Conservation (phyloP, 768 basidiomycete genomes). For the Pleurotus citrinopileatus region DNA sequence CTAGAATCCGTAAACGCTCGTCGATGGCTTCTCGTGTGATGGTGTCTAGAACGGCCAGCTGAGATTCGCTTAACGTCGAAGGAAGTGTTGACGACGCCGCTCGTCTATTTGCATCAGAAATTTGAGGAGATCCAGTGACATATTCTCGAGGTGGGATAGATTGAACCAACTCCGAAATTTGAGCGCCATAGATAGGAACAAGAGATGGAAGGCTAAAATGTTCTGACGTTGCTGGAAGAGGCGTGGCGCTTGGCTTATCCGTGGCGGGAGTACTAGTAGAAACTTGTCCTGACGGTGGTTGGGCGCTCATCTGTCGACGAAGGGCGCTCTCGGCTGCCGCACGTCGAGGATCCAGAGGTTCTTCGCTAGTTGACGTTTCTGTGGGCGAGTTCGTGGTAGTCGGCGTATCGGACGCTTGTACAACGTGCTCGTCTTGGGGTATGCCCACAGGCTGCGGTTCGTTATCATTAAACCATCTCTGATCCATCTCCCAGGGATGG, state of each 20-base stretch:
- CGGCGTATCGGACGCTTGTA: slow-evolving; percentile 4
- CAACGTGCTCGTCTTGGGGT: neutral
- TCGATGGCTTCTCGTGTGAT: slow-evolving; percentile 81
- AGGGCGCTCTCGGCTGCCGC: slow-evolving; percentile 5
- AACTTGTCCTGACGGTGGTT: slow-evolving; percentile 2
- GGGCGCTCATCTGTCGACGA: slow-evolving; percentile 37
- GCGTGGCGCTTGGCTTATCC: neutral
- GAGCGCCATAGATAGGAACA: neutral
- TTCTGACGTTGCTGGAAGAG: neutral
- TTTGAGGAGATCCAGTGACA: neutral
- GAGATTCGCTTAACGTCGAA: slow-evolving; percentile 51
- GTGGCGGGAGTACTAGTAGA: slow-evolving; percentile 6
- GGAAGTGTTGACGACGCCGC: slow-evolving; percentile 37
- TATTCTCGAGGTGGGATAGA: neutral
- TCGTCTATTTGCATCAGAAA: neutral
- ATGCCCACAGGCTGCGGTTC: slow-evolving; percentile 11
- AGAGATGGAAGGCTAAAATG: neutral
- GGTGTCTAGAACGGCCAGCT: slow-evolving; percentile 61
- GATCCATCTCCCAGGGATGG: slow-evolving; percentile 50
- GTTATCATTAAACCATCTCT: slow-evolving; percentile 24
- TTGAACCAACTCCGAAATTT: neutral
- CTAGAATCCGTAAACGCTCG: slow-evolving; percentile 75
- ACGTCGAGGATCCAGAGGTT: slow-evolving; percentile 6
- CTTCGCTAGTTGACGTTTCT: neutral
- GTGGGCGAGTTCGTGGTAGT: neutral